Conservation (phyloP, 2,329 filamentous ascomycete species). For the Berkeleyomyces basicola region DNA sequence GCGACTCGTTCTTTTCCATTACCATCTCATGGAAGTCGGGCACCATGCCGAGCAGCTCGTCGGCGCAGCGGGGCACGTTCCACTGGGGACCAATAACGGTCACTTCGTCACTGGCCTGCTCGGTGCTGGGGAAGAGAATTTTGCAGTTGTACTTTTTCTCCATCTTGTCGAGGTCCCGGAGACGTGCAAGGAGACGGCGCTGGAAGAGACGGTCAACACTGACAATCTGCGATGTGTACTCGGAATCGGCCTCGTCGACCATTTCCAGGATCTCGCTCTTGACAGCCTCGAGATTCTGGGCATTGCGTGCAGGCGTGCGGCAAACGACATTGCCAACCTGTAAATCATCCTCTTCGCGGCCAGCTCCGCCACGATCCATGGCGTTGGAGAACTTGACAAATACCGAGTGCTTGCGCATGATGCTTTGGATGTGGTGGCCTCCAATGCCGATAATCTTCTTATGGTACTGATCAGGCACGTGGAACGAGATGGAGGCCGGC, state of each 20-base stretch:
- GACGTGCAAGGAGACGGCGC: constrained; percentile 75
- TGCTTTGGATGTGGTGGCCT: constrained; percentile 94
- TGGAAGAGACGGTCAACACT: constrained; percentile 91
- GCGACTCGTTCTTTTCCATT: constrained; percentile 55
- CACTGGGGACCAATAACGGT: constrained; percentile 94
- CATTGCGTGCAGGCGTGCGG: constrained; percentile 89
- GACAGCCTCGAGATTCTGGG: constrained; percentile 87
- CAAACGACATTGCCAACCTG: constrained; percentile 99
- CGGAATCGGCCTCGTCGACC: constrained; percentile 92
- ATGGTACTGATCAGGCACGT: constrained; percentile 97
- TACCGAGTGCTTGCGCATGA: constrained; percentile 99
- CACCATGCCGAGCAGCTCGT: constrained; percentile 94
- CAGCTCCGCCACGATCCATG: constrained; percentile 87
- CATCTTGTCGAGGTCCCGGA: constrained; percentile 78
- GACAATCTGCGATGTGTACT: constrained; percentile 88
- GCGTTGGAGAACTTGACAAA: constrained; percentile 99
- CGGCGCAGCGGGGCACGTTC: constrained; percentile 92
- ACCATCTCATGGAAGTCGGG: constrained; percentile 89
- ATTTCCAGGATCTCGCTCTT: constrained; percentile 99
- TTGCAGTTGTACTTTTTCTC: constrained; percentile 99
- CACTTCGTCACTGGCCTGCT: constrained; percentile 90
- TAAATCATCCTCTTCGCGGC: constrained; percentile 92
- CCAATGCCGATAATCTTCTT: constrained; percentile 98
- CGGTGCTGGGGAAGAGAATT: constrained; percentile 93
- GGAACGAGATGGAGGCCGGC: constrained; percentile 97